A percentile compares a stretch with the other conserved stretches of the same genome.
Conservation (phyloP, 441 rosid genomes). For the Raphanus hybrid region DNA sequence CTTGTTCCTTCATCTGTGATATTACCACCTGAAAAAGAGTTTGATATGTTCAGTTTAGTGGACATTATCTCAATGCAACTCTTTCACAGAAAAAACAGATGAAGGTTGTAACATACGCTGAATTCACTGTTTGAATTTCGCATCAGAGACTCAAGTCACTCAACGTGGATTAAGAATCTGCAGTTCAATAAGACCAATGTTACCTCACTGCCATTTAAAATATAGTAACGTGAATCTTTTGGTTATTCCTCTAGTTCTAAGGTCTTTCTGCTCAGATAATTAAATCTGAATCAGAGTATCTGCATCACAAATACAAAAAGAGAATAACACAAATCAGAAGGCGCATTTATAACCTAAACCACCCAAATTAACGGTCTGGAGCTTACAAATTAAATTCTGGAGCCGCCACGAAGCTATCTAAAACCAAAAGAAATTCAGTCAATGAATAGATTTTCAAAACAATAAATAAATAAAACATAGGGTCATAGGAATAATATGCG, state of each 20-base stretch:
- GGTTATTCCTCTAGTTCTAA: neutral
- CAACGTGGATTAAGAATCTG: neutral
- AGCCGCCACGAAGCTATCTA: neutral
- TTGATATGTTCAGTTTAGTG: neutral
- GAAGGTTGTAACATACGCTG: neutral
- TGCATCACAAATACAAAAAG: neutral
- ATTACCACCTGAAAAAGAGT: constrained; percentile 64
- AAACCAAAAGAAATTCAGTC: neutral
- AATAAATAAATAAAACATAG: neutral
- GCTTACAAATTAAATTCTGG: neutral
- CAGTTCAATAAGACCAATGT: neutral
- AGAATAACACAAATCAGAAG: neutral
- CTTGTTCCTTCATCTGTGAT: constrained; percentile 74
- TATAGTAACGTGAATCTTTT: neutral
- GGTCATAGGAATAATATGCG: constrained; percentile 79
- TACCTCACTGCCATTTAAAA: neutral
- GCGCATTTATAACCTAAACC: neutral
- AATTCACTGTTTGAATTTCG: too few relatives aligned
- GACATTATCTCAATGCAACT: neutral
- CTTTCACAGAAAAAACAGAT: neutral
- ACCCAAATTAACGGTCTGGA: neutral
- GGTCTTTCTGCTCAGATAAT: neutral
- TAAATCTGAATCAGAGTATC: neutral
- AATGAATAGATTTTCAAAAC: neutral
- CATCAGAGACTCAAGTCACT: neutral